These are phyloP conservation scores for Ceratocystis cubensis DNA, from an alignment of 2,329 filamentous ascomycete species.

Conservation along the genomic window DNA sequence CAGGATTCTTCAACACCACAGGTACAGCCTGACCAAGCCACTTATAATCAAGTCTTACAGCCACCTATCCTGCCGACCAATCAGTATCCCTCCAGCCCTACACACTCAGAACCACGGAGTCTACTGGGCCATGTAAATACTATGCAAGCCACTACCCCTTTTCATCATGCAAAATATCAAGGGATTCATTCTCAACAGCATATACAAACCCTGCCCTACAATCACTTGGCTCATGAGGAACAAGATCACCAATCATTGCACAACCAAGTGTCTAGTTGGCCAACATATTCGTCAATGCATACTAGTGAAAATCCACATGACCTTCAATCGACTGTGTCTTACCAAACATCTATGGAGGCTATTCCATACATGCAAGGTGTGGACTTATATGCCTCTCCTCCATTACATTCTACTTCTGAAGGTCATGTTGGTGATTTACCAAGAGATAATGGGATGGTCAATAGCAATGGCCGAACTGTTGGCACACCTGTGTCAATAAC, in stretches of 20 bases:
- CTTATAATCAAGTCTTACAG: background rate
- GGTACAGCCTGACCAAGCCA: background rate
- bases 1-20: background rate
- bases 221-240: background rate
- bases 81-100: background rate
- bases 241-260: background rate
- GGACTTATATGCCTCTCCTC: background rate
- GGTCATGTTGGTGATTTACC: background rate
- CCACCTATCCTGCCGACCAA: background rate
- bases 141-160: background rate
- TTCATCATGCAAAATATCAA: background rate
- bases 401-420: background rate
- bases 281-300: slow-evolving; percentile 3
- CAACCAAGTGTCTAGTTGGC: background rate
- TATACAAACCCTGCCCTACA: background rate
- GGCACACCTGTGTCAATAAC: background rate
- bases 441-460: background rate
- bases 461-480: background rate
- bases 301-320: background rate
- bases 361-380: background rate
- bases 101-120: background rate
- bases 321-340: background rate
- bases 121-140: background rate
- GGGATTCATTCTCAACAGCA: background rate
- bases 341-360: background rate